A percentile compares a stretch with the other conserved stretches of the same genome.
These are phyloP conservation scores for Aureobasidium sp. DNA, from an alignment of 2,329 filamentous ascomycete genomes.

Conservation along the genomic window DNA sequence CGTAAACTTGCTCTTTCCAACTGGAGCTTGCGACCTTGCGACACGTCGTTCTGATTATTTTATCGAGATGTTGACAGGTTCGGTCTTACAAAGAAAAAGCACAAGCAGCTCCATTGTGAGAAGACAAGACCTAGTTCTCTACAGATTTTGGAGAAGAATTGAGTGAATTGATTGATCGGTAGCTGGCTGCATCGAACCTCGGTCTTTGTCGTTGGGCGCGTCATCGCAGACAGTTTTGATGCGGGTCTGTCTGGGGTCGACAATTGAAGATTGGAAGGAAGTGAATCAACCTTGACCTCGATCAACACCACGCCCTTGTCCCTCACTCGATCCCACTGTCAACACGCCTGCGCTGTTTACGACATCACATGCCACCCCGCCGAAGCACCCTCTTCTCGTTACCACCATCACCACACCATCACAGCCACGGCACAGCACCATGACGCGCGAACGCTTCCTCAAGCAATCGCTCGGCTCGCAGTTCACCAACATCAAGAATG, in stretches of 20 bases:
- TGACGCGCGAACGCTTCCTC: conserved; percentile 41
- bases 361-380: background rate
- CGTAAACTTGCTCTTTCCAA: background rate
- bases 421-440: conserved; percentile 20
- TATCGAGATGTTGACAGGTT: background rate
- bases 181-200: background rate
- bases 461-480: conserved; percentile 63
- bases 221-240: conserved; percentile 1
- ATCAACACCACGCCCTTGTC: background rate
- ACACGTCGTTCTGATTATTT: background rate
- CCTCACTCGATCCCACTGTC: background rate
- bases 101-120: background rate
- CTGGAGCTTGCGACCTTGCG: background rate
- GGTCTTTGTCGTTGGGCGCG: background rate
- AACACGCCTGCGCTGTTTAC: background rate
- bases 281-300: background rate
- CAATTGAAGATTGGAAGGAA: background rate
- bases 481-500: conserved; percentile 57
- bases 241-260: background rate
- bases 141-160: background rate
- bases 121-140: background rate
- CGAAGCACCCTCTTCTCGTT: background rate
- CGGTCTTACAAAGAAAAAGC: background rate
- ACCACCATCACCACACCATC: background rate
- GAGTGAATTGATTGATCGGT: too few relatives aligned